phyloP scores from a whole-genome alignment of 345 rosid genomes.

The Citrus hindsii region DNA sequence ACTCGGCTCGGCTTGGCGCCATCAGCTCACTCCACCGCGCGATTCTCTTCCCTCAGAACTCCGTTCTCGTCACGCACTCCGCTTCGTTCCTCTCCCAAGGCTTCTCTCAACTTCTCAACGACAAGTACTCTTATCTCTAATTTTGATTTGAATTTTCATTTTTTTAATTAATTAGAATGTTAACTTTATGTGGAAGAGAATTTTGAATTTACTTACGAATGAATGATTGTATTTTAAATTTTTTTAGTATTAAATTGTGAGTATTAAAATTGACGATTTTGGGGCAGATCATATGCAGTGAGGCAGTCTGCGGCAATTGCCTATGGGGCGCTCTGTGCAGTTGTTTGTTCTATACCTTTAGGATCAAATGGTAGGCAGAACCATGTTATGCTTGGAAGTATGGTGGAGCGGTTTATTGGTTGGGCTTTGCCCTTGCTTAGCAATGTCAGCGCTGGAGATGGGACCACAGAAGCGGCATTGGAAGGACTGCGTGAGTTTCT shows the following conservation, averaged over 20 bases:
- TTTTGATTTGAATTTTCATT: background rate
- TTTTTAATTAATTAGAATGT: background rate
- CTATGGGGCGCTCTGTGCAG: slow-evolving; percentile 75
- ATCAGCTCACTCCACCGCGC: slow-evolving; percentile 83
- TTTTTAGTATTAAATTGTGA: background rate
- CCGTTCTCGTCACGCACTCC: slow-evolving; percentile 77
- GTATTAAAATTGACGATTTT: background rate
- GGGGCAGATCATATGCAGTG: slow-evolving; percentile 59
- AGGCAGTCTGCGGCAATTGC: slow-evolving; percentile 72
- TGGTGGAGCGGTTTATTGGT: slow-evolving; percentile 73
- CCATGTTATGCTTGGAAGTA: slow-evolving; percentile 67
- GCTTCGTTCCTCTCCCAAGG: slow-evolving; percentile 82
- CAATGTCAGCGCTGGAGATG: slow-evolving; percentile 62
- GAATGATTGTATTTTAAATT: background rate
- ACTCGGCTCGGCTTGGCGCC: slow-evolving; percentile 65
- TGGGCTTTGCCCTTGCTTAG: slow-evolving; percentile 87
- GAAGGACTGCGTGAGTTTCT: slow-evolving; percentile 81
- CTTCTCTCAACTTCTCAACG: slow-evolving; percentile 71
- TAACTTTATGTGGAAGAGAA: background rate
- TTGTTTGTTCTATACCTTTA: slow-evolving; percentile 62
- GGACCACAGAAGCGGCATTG: slow-evolving; percentile 60
- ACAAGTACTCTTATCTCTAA: slow-evolving; percentile 44
- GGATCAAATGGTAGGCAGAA: slow-evolving; percentile 74
- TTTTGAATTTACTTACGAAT: background rate
- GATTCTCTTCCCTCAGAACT: slow-evolving; percentile 75